Conservation (phyloP, 768 basidiomycete species). For the Russula sp. region DNA sequence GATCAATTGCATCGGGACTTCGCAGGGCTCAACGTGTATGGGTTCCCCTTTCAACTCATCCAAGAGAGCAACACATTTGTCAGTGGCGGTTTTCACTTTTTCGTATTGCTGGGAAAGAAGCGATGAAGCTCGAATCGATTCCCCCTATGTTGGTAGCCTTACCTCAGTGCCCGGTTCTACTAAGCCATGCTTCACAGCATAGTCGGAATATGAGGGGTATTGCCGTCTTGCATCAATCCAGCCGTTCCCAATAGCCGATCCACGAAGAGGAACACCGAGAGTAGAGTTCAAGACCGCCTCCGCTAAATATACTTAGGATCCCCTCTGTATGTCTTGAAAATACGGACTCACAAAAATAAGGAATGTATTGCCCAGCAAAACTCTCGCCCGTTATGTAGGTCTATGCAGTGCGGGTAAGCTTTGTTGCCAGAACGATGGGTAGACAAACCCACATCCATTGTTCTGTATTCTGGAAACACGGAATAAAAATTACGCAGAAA, state of each 20-base stretch:
- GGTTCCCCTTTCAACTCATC: constrained; percentile 48
- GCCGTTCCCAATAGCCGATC: constrained; percentile 92
- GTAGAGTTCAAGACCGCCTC: constrained; percentile 64
- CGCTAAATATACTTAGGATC: constrained; percentile 41
- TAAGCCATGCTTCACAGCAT: constrained; percentile 70
- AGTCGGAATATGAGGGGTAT: constrained; percentile 88
- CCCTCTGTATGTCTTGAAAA: not conserved
- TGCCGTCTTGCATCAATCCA: constrained; percentile 92
- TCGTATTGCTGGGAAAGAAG: constrained; percentile 48
- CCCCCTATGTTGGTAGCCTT: constrained; percentile 21
- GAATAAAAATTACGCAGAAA: constrained; percentile 86
- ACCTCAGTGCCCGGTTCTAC: constrained; percentile 69
- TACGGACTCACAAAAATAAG: constrained; percentile 70
- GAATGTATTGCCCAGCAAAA: constrained; percentile 96
- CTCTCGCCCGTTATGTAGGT: constrained; percentile 96
- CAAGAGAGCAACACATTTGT: constrained; percentile 49
- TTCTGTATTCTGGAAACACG: constrained; percentile 83
- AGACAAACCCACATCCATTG: constrained; percentile 63
- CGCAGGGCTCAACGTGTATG: constrained; percentile 53
- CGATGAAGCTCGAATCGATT: not conserved
- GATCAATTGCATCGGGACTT: constrained; percentile 46
- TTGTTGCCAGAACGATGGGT: not conserved
- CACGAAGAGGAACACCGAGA: constrained; percentile 59
- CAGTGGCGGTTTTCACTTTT: constrained; percentile 48
- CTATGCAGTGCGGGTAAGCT: constrained; percentile 36